Evolutionary conservation across 2,329 filamentous ascomycete genomes (phyloP).

Genomic region (Zymoseptoria crescenta): DNA sequence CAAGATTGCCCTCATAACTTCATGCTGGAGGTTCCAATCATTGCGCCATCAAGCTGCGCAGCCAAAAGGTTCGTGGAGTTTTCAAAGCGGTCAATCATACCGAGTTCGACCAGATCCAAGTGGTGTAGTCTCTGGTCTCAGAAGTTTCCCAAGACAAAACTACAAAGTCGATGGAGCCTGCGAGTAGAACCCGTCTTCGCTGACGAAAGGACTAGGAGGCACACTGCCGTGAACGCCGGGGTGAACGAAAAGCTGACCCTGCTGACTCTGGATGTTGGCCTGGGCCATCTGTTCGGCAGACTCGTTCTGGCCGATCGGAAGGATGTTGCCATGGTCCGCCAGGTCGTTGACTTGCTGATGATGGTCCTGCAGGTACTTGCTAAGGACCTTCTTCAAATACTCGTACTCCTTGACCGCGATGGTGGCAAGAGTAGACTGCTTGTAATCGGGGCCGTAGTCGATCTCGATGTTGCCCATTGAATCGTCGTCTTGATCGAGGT

Average conservation of each 20-base stretch:
- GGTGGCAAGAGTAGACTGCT: conserved; percentile 16
- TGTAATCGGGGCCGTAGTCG: conserved; percentile 18
- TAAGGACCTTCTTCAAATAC: conserved; percentile 18
- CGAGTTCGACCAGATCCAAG: background rate
- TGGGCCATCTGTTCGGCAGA: background rate
- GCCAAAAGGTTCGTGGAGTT: background rate
- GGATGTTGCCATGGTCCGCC: background rate
- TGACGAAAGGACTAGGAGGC: background rate
- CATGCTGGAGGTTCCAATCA: background rate
- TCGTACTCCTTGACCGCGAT: conserved; percentile 23
- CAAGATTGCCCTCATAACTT: background rate
- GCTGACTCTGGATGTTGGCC: background rate
- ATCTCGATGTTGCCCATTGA: conserved; percentile 24
- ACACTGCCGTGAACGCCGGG: background rate
- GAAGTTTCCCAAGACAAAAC: background rate
- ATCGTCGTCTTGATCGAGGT: background rate
- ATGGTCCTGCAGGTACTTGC: background rate
- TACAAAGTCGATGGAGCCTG: background rate
- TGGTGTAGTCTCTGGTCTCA: background rate
- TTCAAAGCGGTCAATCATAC: background rate
- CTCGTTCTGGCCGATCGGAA: background rate
- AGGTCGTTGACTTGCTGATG: background rate
- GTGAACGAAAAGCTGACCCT: background rate
- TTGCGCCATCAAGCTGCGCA: background rate
- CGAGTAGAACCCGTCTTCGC: background rate